Base-by-base conservation (phyloP, 768 basidiomycete species). In the Butyriboletus loyo region DNA sequence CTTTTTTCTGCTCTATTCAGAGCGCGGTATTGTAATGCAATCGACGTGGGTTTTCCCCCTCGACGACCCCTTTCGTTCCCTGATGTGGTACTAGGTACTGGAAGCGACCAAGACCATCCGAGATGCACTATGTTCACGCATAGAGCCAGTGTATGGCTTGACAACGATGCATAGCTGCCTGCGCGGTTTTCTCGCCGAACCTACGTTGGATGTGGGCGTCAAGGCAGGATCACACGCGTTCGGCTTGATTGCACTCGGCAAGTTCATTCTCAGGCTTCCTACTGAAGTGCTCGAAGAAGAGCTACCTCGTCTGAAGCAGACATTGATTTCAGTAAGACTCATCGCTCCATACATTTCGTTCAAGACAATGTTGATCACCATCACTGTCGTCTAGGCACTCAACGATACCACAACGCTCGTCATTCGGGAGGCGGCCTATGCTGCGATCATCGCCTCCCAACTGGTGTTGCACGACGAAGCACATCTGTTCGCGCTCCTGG, bases 251-350 rank as follows among this genome's bases (percentile, higher is more conserved):
- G 89, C 87, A 1, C 68, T 94, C 13, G 90, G 88, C 32, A 92
- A 89, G 69, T 91, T 92, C 56, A 83, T 90, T 55, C 68, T 92
- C 52, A 83, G 86, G 32, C 75, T 94, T 17, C 92, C 92, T 15
- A 77, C 83, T 2, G 89, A 92, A 65, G 85, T 94, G 48, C 81
- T 92, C 21, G 91, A 92, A 68, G 92, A 94, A 59, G 91, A 93
- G 59, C 66, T 94, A 37, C 92, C 92, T 37, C 83, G 89, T 34
- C 67, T 94, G 49, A 84, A 82, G 62, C 71, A 66, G 25, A 90
- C 89, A 2, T 66, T 94, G 55, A 86, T 87, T 21, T 72, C 80
- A 35, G 90, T 89, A 53, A 55, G 84, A 69, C 37, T 24, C 60
- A 36, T 44, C 14, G 19, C 10, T 43, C 8, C 14, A 24, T n/a